Evolutionary conservation across 2,329 filamentous ascomycete species (phyloP).

Genomic region (Diplodia mutila): DNA sequence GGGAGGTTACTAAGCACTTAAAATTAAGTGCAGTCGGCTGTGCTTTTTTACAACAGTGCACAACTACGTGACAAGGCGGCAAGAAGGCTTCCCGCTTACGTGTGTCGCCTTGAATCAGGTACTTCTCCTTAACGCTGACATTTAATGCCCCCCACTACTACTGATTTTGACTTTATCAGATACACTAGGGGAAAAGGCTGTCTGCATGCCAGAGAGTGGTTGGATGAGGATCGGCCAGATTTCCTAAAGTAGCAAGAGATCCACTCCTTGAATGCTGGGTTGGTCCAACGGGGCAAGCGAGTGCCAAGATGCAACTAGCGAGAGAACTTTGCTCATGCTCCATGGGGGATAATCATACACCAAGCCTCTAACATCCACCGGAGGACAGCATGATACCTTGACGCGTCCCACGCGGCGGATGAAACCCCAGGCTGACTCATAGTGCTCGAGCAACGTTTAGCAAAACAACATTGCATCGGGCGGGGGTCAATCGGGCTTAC

Average conservation of each 20-base stretch:
- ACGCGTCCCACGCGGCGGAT: neutral
- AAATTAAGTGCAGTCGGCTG: too few relatives aligned
- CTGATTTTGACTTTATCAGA: constrained; percentile 1
- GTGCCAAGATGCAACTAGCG: neutral
- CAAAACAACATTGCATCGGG: neutral
- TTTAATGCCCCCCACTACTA: too few relatives aligned
- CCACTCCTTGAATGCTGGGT: neutral
- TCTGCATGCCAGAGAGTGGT: neutral
- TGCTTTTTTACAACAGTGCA: too few relatives aligned
- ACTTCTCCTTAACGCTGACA: neutral
- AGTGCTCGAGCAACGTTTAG: neutral
- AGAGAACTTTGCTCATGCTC: neutral
- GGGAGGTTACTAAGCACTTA: too few relatives aligned
- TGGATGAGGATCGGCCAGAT: constrained; percentile 5
- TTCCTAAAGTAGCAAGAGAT: constrained; percentile 2
- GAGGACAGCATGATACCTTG: neutral
- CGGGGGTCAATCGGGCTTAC: neutral
- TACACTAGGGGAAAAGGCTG: neutral
- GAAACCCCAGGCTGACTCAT: neutral
- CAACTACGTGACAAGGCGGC: neutral
- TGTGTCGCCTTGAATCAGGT: neutral
- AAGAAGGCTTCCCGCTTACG: neutral
- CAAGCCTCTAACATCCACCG: neutral
- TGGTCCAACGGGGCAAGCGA: neutral
- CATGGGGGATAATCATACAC: neutral